Evolutionary conservation across 495 filamentous ascomycete species (phyloP).

Genomic region (Oleoguttula mirabilis): DNA sequence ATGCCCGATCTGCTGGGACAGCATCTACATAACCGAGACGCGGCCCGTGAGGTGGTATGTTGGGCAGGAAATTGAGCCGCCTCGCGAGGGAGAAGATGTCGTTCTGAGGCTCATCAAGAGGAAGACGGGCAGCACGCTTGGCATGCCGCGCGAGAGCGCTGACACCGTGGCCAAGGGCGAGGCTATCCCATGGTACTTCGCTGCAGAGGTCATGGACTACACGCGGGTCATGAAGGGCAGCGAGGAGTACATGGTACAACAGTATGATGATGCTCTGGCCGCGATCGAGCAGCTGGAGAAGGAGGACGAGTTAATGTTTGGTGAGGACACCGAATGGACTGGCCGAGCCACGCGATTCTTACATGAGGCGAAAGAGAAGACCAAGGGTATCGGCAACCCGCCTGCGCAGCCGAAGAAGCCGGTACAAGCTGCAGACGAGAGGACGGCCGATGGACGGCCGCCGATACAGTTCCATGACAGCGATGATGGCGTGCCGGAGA

Average conservation of each 20-base stretch:
- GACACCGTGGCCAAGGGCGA: conserved; percentile 54
- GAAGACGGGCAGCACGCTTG: conserved; percentile 66
- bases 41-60: conserved; percentile 81
- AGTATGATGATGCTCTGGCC: conserved; percentile 67
- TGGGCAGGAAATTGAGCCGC: conserved; percentile 72
- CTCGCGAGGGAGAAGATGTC: conserved; percentile 75
- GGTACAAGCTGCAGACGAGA: conserved; percentile 27
- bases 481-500: conserved; percentile 38
- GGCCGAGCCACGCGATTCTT: conserved; percentile 66
- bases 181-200: conserved; percentile 87
- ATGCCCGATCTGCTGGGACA: conserved; percentile 92
- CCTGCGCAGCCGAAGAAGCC: conserved; percentile 44
- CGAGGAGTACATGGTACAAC: conserved; percentile 69
- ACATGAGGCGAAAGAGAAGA: conserved; percentile 57
- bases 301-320: conserved; percentile 87
- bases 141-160: conserved; percentile 71
- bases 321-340: conserved; percentile 80
- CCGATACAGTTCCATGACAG: conserved; percentile 38
- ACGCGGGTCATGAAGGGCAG: conserved; percentile 91
- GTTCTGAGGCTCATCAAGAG: conserved; percentile 75
- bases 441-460: conserved; percentile 30
- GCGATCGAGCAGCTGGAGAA: conserved; percentile 62
- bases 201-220: conserved; percentile 87
- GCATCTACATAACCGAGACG: conserved; percentile 76
- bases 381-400: conserved; percentile 59